Evolutionary conservation across 192 early-diverging fungal species (phyloP), one percentile per base, ranked within the genome.

Genomic region (Rhizophagus sp.): DNA sequence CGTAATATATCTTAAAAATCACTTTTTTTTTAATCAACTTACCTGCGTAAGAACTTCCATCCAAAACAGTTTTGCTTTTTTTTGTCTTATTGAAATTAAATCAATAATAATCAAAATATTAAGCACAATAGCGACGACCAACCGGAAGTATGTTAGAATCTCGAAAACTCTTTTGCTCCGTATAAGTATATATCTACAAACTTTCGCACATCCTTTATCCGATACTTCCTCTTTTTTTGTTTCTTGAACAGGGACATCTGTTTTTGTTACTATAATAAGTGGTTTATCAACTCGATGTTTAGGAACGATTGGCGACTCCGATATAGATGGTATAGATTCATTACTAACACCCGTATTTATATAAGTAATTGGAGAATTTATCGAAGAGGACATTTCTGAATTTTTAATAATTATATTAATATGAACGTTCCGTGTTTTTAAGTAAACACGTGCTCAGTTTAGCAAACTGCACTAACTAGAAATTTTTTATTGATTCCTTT

Each of bases 21-120:
- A 70, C 19, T 41, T 41, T n/a, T 30, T 30, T 44, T 12, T n/a
- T n/a, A 25, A 30, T 25, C 52, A 30, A 66, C 27, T 70, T 41
- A 22, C 68, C 68, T 70, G 68, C 39, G 44, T 44, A n/a, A 70
- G 68, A 39, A 33, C 33, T 70, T 70, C 76, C 5, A 76, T 52
- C 74, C 74, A 76, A 47, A 68, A 78, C n/a, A 22, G 39, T 57
- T 78, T 78, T 19, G 3, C 64, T 50, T 44, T 78, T 25, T 49
- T 47, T 50, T 30, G 11, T 44, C 15, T 47, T 49, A 78, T 41
- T 4, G 47, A 49, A 30, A 69, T 78, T 2, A 69, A 44, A 78
- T 78, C 76, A 30, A 78, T 34, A 11, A 50, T 6, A 34, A 78
- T 78, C 17, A 78, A 24, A 49, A 50, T 25, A 41, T 68, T 68